Base-by-base conservation (phyloP, 2,329 filamentous ascomycete species). In the Shiraia sp. region DNA sequence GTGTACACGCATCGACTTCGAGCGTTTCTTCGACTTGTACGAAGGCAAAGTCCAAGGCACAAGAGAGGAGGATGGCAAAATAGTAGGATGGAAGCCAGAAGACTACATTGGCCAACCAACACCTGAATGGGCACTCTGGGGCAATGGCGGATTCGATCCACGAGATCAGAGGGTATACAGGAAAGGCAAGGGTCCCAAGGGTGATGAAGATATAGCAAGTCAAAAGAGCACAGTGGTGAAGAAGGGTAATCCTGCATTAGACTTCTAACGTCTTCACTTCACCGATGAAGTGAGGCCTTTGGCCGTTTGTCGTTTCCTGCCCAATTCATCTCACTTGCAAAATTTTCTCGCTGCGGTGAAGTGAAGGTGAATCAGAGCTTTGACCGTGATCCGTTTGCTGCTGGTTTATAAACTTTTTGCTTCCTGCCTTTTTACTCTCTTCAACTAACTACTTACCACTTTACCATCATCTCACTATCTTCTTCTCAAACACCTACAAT, bases 41-140 rank as follows among this genome's bases (percentile, higher is more conserved):
- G 88, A 95, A 69, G 77, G 81, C 2, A 65, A 65, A 44, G 54
- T 67, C 2, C 28, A 64, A 32, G 65, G 65, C 10, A 55, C 61
- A 3, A 43, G 65, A 29, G 26, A 51, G 25, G 61, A 87, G 24
- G 81, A 80, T 13, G 60, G 53, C 2, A 46, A 59, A 36, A 53
- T 66, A 3, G 62, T 66, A n/a, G 80, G 88, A 10, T 96, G 95
- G 76, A 78, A 75, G 7, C 90, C 92, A 0, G 90, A 96, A 72
- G 91, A 97, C 64, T 97, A 97, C 71, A 88, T 95, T 76, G 88
- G 85, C 3, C 78, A 78, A 28, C 79, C 87, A 54, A 97, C 90
- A 26, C 88, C 90, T 1, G 90, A 96, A 65, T 97, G 92, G 93
- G 92, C 92, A 8, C 82, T 86, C 13, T 97, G 90, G 90, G 93